Percentiles rank a stretch among this genome's conserved stretches.
These are phyloP conservation scores for Cicer bijugum DNA, from an alignment of 306 rosid species.

Conservation along the genomic window DNA sequence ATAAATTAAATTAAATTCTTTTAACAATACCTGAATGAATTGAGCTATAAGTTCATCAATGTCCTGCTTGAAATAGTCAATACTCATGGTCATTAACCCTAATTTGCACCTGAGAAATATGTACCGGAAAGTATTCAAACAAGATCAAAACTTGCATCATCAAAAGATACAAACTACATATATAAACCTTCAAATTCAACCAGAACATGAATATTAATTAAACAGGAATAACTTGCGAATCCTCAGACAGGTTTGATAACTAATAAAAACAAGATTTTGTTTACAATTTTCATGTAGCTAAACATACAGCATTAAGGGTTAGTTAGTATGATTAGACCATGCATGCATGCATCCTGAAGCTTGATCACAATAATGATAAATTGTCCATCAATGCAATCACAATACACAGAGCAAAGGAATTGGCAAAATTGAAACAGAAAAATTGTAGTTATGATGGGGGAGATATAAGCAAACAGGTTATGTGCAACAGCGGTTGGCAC, in stretches of 20 bases:
- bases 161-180: neutral
- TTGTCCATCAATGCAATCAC: too few species aligned
- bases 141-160: neutral
- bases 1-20: too few species aligned
- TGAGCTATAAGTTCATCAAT: constrained; percentile 74
- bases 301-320: too few species aligned
- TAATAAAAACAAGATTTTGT: neutral
- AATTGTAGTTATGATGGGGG: too few species aligned
- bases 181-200: constrained; percentile 13
- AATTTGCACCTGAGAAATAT: constrained; percentile 23
- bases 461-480: too few species aligned
- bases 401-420: too few species aligned
- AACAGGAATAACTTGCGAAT: constrained; percentile 1
- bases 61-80: constrained; percentile 64
- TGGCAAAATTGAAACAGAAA: too few species aligned
- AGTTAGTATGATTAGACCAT: too few species aligned
- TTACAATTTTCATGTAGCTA: too few species aligned
- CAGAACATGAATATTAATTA: constrained; percentile 27
- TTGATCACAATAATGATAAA: too few species aligned
- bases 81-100: constrained; percentile 49
- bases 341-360: too few species aligned
- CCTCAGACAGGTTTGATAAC: neutral
- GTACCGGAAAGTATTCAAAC: constrained; percentile 7
- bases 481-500: too few species aligned
- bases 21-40: constrained; percentile 55